Conservation (phyloP, 1,139 yeast species). For the Diutina neorugosa region DNA sequence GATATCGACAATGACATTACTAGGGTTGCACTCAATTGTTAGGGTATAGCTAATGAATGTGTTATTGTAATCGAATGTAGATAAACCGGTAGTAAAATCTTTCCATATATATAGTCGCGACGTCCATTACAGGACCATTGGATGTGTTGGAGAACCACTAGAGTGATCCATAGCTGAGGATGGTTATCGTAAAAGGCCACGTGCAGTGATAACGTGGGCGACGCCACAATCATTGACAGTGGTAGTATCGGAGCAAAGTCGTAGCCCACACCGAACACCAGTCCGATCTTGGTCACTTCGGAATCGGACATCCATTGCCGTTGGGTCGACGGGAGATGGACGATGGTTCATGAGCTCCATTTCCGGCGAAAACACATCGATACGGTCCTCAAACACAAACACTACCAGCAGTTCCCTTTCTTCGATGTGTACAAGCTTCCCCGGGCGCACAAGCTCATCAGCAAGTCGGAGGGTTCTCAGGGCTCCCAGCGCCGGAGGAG, state of each 20-base stretch:
- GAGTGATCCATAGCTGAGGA: too few relatives aligned
- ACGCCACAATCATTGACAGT: neutral
- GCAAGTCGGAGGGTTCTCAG: neutral
- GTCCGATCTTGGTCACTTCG: neutral
- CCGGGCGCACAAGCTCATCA: neutral
- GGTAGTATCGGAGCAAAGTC: neutral
- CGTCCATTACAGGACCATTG: too few relatives aligned
- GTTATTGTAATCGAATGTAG: too few relatives aligned
- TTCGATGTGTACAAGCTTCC: neutral
- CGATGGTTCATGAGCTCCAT: neutral
- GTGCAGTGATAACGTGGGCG: neutral
- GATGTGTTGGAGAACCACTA: too few relatives aligned
- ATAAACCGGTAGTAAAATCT: too few relatives aligned
- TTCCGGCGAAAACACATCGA: neutral
- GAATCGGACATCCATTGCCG: neutral
- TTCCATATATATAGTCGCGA: too few relatives aligned
- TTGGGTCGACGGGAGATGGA: neutral
- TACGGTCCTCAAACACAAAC: neutral
- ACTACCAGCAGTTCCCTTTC: neutral
- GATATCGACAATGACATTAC: too few relatives aligned
- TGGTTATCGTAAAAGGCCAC: neutral
- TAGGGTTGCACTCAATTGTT: too few relatives aligned
- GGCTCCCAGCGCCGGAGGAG: neutral
- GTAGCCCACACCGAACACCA: conserved; percentile 1
- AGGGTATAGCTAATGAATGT: too few relatives aligned